phyloP scores from a whole-genome alignment of 352 stramenopile genomes.

The Pythium sukuiense region DNA sequence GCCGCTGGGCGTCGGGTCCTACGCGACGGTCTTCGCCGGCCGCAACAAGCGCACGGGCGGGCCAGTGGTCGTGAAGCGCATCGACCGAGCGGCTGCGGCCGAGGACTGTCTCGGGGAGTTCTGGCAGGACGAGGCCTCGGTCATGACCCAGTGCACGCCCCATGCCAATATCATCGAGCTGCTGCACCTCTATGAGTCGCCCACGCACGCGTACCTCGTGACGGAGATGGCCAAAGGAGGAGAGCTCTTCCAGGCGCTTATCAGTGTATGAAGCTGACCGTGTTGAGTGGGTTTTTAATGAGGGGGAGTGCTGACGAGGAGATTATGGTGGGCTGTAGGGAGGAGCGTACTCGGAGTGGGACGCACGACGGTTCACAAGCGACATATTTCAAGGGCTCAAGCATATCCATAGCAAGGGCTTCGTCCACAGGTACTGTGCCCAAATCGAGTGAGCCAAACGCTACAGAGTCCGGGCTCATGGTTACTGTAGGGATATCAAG shows the following conservation, averaged over 20 bases:
- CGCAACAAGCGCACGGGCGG: conserved; percentile 34
- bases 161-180: conserved; percentile 64
- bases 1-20: conserved; percentile 49
- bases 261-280: conserved; percentile 28
- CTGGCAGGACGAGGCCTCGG: conserved; percentile 52
- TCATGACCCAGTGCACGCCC: conserved; percentile 46
- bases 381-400: conserved; percentile 60
- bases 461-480: too few relatives aligned
- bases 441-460: too few relatives aligned
- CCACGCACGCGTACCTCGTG: conserved; percentile 51
- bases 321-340: conserved; percentile 29
- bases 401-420: conserved; percentile 65
- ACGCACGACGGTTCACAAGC: conserved; percentile 45
- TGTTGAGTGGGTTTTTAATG: background rate
- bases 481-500: conserved; percentile 58
- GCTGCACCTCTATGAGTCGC: conserved; percentile 51
- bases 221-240: conserved; percentile 60
- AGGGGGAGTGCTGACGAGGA: background rate
- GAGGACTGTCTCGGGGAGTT: conserved; percentile 4
- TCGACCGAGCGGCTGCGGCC: conserved; percentile 37
- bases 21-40: conserved; percentile 50
- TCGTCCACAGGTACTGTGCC: conserved; percentile 60
- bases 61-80: conserved; percentile 59
- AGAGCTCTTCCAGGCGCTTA: conserved; percentile 72
- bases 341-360: conserved; percentile 76